A percentile compares a stretch with the other conserved stretches of the same genome.
Conservation (phyloP, 2,329 filamentous ascomycete species). For the Didymella glomerata region DNA sequence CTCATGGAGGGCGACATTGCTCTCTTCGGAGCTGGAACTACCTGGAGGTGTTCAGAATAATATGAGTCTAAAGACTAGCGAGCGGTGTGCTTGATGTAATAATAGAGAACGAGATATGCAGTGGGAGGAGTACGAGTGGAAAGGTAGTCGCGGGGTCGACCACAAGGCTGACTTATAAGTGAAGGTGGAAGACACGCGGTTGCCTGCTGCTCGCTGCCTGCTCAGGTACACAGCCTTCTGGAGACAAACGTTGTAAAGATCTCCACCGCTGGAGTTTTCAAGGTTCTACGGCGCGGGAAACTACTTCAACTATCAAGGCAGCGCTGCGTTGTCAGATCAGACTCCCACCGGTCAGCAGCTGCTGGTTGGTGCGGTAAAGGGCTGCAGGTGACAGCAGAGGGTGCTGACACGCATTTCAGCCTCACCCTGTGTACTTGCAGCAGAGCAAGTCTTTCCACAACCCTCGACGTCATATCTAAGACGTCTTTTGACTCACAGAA, state of each 20-base stretch:
- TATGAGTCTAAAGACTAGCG: not conserved
- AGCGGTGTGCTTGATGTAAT: not conserved
- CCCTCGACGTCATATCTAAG: not conserved
- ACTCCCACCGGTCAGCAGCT: not conserved
- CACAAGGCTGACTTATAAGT: conserved; percentile 13
- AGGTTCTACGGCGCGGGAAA: not conserved
- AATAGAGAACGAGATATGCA: not conserved
- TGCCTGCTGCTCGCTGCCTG: conserved; percentile 24
- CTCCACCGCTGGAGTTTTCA: not conserved
- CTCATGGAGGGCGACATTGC: conserved; percentile 7
- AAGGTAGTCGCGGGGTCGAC: not conserved
- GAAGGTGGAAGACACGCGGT: conserved; percentile 8
- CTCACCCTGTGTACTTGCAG: not conserved
- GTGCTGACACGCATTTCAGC: conserved; percentile 14
- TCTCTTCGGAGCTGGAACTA: not conserved
- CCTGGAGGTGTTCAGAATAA: too few relatives aligned
- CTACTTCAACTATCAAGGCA: not conserved
- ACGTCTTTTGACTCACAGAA: not conserved
- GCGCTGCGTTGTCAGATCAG: conserved; percentile 1
- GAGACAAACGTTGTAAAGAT: not conserved
- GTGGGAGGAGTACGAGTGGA: not conserved
- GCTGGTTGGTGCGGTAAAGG: conserved; percentile 10
- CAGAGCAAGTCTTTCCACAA: not conserved
- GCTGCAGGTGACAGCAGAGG: conserved; percentile 19
- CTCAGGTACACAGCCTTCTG: conserved; percentile 9